Evolutionary conservation across 1,284 basidiomycete genomes (phyloP), one percentile per base, ranked within the genome.

Genomic region (Jaminaea rosea): DNA sequence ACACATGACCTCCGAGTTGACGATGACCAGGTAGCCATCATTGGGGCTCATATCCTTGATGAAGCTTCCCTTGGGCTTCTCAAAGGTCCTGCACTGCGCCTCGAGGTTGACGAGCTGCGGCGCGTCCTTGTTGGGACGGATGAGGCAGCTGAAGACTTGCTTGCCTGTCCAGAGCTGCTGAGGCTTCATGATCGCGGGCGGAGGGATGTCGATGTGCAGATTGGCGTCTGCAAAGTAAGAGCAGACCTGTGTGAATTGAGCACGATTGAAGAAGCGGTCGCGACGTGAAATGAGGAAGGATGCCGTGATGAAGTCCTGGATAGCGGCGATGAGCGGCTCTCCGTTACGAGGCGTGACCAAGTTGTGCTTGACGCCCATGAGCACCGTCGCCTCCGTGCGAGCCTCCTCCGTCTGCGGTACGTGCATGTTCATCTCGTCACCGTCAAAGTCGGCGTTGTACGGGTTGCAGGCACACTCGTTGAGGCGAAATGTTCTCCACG

Each of bases 401-500:
- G 94, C 92, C 77, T 99, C 94, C 75, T 99, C 94, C 0, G 94
- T 99, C 75, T 99, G 94, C 0, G 94, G 94, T 1, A 99, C 89
- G 76, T 99, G 72, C 63, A 99, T 80, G 76, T 99, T 99, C 94
- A 99, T 99, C 76, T 99, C 94, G 75, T 99, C 94, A 59, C 94
- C 94, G 73, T 99, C 94, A 69, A 99, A 99, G 78, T 99, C 94
- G 50, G 94, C 94, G 72, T 97, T 97, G 78, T 99, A 99, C 1
- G 94, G 94, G 48, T 90, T 93, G 76, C 94, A 99, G 8, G 94
- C 94, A 82, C 94, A 99, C 75, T 99, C 94, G 74, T 99, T 99
- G 53, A 99, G 79, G 45, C 94, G 83, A 79, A 99, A 96, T 1
- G 94, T 91, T 62, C 93, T 58, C 94, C 94, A 99, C 31, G 94